Evolutionary conservation across 345 rosid genomes (phyloP).

Genomic region (Limnanthes douglasii): DNA sequence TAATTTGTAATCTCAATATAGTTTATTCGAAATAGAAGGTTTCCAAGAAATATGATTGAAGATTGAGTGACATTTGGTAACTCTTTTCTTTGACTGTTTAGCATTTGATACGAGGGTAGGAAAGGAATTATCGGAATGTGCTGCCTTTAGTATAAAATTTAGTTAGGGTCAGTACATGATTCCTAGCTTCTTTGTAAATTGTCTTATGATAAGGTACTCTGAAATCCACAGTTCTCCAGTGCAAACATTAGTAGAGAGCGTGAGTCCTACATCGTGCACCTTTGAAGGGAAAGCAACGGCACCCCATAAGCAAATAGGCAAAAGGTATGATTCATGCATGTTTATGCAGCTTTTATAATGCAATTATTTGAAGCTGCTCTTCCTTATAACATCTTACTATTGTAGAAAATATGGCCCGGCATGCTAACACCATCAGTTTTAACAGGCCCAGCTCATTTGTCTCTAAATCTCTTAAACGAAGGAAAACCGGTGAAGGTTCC

Average conservation of each 20-base stretch:
- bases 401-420: too few relatives aligned
- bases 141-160: too few relatives aligned
- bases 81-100: background rate
- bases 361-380: too few relatives aligned
- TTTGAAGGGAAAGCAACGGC: too few relatives aligned
- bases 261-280: constrained; percentile 15
- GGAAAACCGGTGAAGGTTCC: constrained; percentile 51
- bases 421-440: too few relatives aligned
- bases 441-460: constrained; percentile 33
- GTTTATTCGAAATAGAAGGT: too few relatives aligned
- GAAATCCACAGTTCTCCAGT: constrained; percentile 23
- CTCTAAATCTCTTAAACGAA: constrained; percentile 25
- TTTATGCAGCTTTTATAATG: too few relatives aligned
- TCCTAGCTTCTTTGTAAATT: too few relatives aligned
- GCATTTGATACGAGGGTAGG: background rate
- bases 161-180: too few relatives aligned
- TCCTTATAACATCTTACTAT: too few relatives aligned
- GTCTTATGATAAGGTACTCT: constrained; percentile 2
- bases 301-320: constrained; percentile 29
- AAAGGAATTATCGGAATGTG: background rate
- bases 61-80: constrained; percentile 2
- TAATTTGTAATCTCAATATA: too few relatives aligned
- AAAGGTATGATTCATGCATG: constrained; percentile 26
- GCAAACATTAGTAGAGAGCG: constrained; percentile 21
- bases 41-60: background rate